phyloP scores from a whole-genome alignment of 768 basidiomycete genomes.

The Mycena vulgaris region DNA sequence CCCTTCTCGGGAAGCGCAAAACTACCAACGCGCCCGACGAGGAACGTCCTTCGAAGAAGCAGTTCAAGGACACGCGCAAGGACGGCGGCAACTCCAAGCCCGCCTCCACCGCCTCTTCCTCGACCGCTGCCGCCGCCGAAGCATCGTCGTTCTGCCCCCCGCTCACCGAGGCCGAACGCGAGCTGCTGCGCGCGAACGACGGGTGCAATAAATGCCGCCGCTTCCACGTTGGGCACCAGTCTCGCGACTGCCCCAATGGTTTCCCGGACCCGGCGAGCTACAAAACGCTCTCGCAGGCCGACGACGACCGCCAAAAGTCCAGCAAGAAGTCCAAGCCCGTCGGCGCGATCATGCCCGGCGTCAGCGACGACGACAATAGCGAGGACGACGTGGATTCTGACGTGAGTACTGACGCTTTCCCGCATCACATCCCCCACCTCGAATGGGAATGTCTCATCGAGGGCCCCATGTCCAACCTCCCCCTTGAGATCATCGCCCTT shows the following conservation, averaged over 20 bases:
- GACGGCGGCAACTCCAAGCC: not conserved
- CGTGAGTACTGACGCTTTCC: not conserved
- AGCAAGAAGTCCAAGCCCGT: not conserved
- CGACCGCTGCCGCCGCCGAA: not conserved
- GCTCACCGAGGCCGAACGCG: not conserved
- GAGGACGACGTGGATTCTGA: not conserved
- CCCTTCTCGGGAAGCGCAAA: too few species aligned
- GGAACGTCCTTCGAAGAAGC: not conserved
- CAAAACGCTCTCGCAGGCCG: not conserved
- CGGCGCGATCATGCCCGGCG: not conserved
- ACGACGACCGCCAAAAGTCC: not conserved
- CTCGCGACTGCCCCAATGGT: not conserved
- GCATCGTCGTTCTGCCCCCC: not conserved
- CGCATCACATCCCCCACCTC: too few species aligned
- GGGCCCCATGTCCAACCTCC: not conserved
- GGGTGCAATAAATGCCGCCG: not conserved
- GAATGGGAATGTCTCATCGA: slow-evolving; percentile 10
- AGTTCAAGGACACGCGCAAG: too few species aligned
- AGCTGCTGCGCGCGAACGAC: not conserved
- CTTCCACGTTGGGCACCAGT: not conserved
- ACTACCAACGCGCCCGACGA: not conserved
- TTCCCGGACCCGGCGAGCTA: not conserved
- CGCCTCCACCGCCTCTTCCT: not conserved
- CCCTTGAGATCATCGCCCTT: slow-evolving; percentile 25
- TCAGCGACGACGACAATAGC: not conserved